Evolutionary conservation across 805 yeast genomes (phyloP).

Genomic region (Kluyveromyces aestuarii): DNA sequence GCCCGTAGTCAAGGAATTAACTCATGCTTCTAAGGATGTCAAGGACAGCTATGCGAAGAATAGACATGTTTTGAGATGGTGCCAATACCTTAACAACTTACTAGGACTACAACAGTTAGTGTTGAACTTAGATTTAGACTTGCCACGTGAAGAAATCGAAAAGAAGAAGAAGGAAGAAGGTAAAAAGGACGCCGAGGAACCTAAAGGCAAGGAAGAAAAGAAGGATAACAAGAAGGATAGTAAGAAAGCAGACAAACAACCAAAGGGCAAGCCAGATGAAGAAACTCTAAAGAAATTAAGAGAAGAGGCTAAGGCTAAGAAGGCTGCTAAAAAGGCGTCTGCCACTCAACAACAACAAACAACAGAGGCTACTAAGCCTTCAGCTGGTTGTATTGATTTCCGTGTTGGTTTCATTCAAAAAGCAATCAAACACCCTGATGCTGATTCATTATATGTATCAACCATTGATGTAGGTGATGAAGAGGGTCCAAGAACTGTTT

Average conservation of each 20-base stretch:
- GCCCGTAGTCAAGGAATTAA: constrained; percentile 51
- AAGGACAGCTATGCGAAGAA: constrained; percentile 46
- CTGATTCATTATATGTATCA: constrained; percentile 92
- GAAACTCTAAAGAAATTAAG: constrained; percentile 37
- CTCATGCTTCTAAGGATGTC: constrained; percentile 33
- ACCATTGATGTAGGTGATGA: constrained; percentile 95
- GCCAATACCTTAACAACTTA: constrained; percentile 72
- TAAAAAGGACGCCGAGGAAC: constrained; percentile 11
- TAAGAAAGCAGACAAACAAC: constrained; percentile 30
- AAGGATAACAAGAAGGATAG: constrained; percentile 14
- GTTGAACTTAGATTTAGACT: constrained; percentile 50
- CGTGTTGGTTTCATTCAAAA: constrained; percentile 96
- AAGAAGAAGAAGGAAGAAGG: constrained; percentile 41
- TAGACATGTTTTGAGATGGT: constrained; percentile 92
- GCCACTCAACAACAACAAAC: constrained; percentile 36
- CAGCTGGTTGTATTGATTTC: constrained; percentile 81
- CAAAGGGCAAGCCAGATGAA: constrained; percentile 40
- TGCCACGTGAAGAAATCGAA: constrained; percentile 68
- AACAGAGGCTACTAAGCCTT: constrained; percentile 48
- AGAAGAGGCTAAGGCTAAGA: constrained; percentile 52
- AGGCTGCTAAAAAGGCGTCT: constrained; percentile 49
- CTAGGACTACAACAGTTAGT: constrained; percentile 46
- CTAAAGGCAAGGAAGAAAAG: constrained; percentile 14
- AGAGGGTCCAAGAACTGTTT: constrained; percentile 96
- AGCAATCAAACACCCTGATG: constrained; percentile 95